phyloP scores from a whole-genome alignment of 148 eudicot genomes.

The Talinum fruticosum region DNA sequence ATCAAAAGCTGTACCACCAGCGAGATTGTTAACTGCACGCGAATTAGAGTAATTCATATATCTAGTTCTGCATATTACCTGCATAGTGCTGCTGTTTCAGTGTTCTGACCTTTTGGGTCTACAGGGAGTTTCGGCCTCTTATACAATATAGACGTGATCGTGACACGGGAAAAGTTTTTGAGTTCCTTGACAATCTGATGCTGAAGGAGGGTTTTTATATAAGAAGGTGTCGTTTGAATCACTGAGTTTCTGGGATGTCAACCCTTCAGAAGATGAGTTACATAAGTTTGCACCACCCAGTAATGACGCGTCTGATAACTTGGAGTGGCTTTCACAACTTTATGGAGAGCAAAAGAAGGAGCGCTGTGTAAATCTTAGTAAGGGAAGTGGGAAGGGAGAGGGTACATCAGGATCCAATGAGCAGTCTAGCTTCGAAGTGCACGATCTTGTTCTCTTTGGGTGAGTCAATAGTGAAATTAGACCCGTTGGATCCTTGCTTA shows the following conservation, averaged over 20 bases:
- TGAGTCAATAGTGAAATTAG: constrained; percentile 30
- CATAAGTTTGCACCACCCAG: constrained; percentile 65
- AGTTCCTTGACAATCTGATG: constrained; percentile 80
- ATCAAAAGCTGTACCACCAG: constrained; percentile 53
- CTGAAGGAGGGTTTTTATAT: constrained; percentile 86
- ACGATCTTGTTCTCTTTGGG: constrained; percentile 88
- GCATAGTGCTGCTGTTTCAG: constrained; percentile 1
- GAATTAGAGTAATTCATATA: constrained; percentile 71
- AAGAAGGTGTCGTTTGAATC: constrained; percentile 81
- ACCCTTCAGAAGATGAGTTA: constrained; percentile 79
- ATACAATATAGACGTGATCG: constrained; percentile 83
- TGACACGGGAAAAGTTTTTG: constrained; percentile 67
- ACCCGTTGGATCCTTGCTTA: background rate
- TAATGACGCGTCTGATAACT: constrained; percentile 61
- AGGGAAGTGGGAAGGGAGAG: constrained; percentile 70
- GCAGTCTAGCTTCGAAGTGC: constrained; percentile 58
- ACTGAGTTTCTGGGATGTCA: constrained; percentile 66
- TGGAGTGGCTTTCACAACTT: constrained; percentile 84
- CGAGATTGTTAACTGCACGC: constrained; percentile 69
- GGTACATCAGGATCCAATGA: constrained; percentile 59
- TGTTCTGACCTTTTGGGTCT: constrained; percentile 22
- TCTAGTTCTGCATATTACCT: constrained; percentile 9
- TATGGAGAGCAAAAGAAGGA: constrained; percentile 74
- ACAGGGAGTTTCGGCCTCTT: constrained; percentile 91
- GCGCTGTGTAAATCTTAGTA: constrained; percentile 24